A percentile compares a stretch with the other conserved stretches of the same genome.
Evolutionary conservation across 768 basidiomycete genomes (phyloP).

Genomic region (Rhizopogon salebrosus): DNA sequence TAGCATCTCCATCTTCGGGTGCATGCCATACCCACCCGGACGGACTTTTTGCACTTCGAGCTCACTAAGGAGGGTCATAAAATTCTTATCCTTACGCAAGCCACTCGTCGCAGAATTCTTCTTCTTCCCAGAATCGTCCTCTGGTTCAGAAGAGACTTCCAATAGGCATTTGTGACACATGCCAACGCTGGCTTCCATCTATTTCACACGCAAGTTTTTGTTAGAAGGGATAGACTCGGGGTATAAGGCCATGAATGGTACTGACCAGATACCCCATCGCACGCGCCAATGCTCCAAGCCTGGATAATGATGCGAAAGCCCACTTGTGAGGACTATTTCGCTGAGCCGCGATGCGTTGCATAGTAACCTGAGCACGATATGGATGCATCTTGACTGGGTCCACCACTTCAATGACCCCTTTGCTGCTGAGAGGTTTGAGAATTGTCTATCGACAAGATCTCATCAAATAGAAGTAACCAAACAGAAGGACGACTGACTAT

Average conservation of each 20-base stretch:
- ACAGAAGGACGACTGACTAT: conserved; percentile 40
- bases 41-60: conserved; percentile 52
- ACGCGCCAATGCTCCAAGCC: conserved; percentile 59
- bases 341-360: conserved; percentile 34
- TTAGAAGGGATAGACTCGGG: background rate
- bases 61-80: conserved; percentile 62
- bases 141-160: conserved; percentile 40
- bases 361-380: conserved; percentile 46
- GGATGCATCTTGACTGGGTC: conserved; percentile 65
- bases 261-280: conserved; percentile 87
- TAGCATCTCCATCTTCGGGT: conserved; percentile 92
- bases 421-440: conserved; percentile 29
- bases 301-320: conserved; percentile 46
- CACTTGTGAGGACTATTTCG: conserved; percentile 33
- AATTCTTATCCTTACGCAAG: conserved; percentile 49
- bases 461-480: conserved; percentile 3
- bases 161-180: conserved; percentile 72
- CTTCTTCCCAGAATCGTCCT: conserved; percentile 27
- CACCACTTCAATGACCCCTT: conserved; percentile 42
- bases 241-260: background rate
- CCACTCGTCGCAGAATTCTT: conserved; percentile 35
- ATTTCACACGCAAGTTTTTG: background rate
- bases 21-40: conserved; percentile 48
- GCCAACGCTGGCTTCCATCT: conserved; percentile 80
- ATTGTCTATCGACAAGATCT: conserved; percentile 19